Conservation (phyloP, 2,329 filamentous ascomycete genomes). For the Leptographium galeiforme region DNA sequence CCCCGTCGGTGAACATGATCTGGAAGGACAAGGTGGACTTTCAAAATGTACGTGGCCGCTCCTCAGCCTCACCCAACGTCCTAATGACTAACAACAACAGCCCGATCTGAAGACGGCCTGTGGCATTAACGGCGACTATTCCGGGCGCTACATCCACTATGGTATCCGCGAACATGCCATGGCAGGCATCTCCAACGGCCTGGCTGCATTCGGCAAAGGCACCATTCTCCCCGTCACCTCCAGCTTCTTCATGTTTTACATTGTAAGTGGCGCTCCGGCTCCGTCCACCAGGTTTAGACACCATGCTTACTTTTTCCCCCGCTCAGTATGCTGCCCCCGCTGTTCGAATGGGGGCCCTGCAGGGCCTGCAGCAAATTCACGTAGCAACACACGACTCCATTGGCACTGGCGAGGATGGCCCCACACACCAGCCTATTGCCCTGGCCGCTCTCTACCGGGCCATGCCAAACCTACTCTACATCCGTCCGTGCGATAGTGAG, state of each 20-base stretch:
- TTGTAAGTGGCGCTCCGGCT: conserved; percentile 20
- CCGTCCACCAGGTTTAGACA: too few species aligned
- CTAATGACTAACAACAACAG: not conserved
- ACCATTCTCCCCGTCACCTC: conserved; percentile 41
- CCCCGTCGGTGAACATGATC: conserved; percentile 34
- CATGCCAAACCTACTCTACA: conserved; percentile 49
- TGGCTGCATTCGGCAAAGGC: conserved; percentile 39
- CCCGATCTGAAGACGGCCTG: not conserved
- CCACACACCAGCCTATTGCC: conserved; percentile 49
- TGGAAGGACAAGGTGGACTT: conserved; percentile 37
- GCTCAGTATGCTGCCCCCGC: conserved; percentile 4
- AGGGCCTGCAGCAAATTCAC: conserved; percentile 42
- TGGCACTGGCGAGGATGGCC: conserved; percentile 46
- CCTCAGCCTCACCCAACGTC: not conserved
- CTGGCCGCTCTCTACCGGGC: conserved; percentile 43
- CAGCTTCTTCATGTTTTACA: conserved; percentile 45
- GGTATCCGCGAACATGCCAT: conserved; percentile 51
- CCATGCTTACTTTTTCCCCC: not conserved
- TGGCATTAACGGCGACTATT: conserved; percentile 16
- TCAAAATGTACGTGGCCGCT: conserved; percentile 19
- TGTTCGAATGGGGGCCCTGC: conserved; percentile 39
- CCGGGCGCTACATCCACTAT: conserved; percentile 44
- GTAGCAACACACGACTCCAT: conserved; percentile 49
- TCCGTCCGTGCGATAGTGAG: conserved; percentile 45
- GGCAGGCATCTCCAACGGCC: conserved; percentile 41